phyloP scores from a whole-genome alignment of 2,329 filamentous ascomycete species.

The Tolypocladium nubicola region DNA sequence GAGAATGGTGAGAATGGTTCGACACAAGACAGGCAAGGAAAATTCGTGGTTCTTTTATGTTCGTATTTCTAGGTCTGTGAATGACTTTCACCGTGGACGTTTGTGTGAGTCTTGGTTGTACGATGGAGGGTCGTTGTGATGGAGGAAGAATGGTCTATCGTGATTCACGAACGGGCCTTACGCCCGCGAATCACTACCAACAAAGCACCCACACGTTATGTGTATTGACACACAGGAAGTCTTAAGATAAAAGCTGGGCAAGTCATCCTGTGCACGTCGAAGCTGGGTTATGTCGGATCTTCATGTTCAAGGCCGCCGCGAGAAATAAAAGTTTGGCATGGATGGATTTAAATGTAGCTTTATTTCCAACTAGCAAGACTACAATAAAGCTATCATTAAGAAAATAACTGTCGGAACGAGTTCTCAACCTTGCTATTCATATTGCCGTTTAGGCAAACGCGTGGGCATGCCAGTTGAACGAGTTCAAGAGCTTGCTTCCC shows the following conservation, averaged over 20 bases:
- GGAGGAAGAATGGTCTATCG: not conserved
- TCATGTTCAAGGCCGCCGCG: too few relatives aligned
- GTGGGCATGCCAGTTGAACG: not conserved
- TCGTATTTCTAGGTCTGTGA: not conserved
- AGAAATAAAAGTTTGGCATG: not conserved
- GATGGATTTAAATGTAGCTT: not conserved
- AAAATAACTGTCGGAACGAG: not conserved
- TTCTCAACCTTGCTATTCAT: not conserved
- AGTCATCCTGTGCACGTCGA: too few relatives aligned
- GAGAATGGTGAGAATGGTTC: too few relatives aligned
- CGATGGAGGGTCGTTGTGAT: not conserved
- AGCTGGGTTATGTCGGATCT: too few relatives aligned
- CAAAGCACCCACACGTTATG: too few relatives aligned
- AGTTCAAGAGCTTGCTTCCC: not conserved
- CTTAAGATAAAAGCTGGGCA: too few relatives aligned
- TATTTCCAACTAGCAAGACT: not conserved
- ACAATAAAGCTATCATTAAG: not conserved
- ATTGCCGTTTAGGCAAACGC: too few relatives aligned
- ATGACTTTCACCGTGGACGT: not conserved
- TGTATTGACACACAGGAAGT: too few relatives aligned
- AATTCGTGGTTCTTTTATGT: not conserved
- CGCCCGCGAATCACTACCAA: too few relatives aligned
- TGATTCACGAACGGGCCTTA: not conserved
- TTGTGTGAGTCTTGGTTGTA: not conserved
- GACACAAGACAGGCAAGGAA: not conserved